Evolutionary conservation across 2,329 filamentous ascomycete genomes (phyloP).

Genomic region (Myriangium duriaei): DNA sequence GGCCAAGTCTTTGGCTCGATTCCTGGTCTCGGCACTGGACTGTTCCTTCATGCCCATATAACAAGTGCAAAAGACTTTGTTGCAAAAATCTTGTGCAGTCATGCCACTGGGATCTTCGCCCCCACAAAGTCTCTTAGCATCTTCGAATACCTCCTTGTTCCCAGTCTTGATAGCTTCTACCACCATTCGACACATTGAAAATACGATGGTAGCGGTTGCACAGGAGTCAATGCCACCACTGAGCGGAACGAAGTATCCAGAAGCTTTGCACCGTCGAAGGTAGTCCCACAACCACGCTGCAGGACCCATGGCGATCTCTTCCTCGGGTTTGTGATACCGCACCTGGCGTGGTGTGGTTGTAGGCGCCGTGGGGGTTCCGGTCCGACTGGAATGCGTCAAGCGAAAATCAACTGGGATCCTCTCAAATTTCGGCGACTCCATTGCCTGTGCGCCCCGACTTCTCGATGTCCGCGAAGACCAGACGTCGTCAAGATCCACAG

Average conservation of each 20-base stretch:
- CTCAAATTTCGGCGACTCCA: constrained; percentile 34
- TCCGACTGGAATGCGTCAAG: constrained; percentile 23
- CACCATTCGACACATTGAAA: constrained; percentile 41
- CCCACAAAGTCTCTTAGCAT: constrained; percentile 41
- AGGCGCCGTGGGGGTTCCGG: constrained; percentile 28
- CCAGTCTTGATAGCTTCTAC: constrained; percentile 38
- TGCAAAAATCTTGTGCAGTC: constrained; percentile 48
- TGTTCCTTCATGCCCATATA: constrained; percentile 59
- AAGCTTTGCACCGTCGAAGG: constrained; percentile 37
- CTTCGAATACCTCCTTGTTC: constrained; percentile 42
- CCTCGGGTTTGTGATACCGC: constrained; percentile 48
- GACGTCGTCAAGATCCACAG: constrained; percentile 56
- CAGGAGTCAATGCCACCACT: constrained; percentile 50
- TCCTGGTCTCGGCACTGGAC: constrained; percentile 53
- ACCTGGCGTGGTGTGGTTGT: constrained; percentile 36
- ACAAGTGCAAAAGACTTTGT: constrained; percentile 47
- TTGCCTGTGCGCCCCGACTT: constrained; percentile 47
- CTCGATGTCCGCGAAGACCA: constrained; percentile 45
- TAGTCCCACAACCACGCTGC: constrained; percentile 59
- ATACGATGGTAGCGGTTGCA: constrained; percentile 39
- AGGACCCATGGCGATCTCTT: constrained; percentile 53
- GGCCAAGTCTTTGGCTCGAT: constrained; percentile 49
- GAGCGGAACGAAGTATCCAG: constrained; percentile 46
- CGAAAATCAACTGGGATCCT: constrained; percentile 33
- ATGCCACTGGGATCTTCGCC: constrained; percentile 35